These are phyloP conservation scores for Yamadazyma laniorum DNA, from an alignment of 805 yeast species.

Conservation along the genomic window DNA sequence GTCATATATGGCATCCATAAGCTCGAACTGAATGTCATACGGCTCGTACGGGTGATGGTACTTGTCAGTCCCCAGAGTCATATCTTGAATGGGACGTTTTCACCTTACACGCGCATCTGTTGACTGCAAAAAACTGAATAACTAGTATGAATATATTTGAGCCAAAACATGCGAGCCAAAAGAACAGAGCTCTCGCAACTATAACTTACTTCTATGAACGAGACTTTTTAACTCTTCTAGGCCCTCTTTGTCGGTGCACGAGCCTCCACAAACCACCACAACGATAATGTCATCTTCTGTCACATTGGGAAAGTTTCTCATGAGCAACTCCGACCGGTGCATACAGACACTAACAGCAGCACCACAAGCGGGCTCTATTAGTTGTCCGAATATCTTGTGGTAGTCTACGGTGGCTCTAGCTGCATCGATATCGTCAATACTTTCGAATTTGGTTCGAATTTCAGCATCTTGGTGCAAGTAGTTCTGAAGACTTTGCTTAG, in stretches of 20 bases:
- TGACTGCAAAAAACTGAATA: slow-evolving; percentile 5
- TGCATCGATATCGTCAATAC: slow-evolving; percentile 30
- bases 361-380: slow-evolving; percentile 37
- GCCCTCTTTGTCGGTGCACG: slow-evolving; percentile 17
- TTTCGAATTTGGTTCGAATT: slow-evolving; percentile 17
- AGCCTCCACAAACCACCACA: slow-evolving; percentile 31
- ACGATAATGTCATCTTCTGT: slow-evolving; percentile 24
- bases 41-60: slow-evolving; percentile 82
- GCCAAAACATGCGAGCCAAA: no score
- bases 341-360: slow-evolving; percentile 26
- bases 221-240: slow-evolving; percentile 13
- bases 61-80: not conserved
- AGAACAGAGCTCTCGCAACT: no score
- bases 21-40: slow-evolving; percentile 69
- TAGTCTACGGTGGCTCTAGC: slow-evolving; percentile 21
- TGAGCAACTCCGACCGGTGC: slow-evolving; percentile 16
- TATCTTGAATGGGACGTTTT: not conserved
- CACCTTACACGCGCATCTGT: not conserved
- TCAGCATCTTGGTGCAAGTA: slow-evolving; percentile 15
- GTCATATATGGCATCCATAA: slow-evolving; percentile 74
- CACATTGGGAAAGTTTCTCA: slow-evolving; percentile 15
- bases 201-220: slow-evolving; percentile 11
- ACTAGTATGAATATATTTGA: not conserved
- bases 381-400: slow-evolving; percentile 18
- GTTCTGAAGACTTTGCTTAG: slow-evolving; percentile 20